Percentiles rank a stretch among this genome's conserved stretches.
These are phyloP conservation scores for Striga asiatica DNA, from an alignment of 257 asterid species.

Conservation along the genomic window DNA sequence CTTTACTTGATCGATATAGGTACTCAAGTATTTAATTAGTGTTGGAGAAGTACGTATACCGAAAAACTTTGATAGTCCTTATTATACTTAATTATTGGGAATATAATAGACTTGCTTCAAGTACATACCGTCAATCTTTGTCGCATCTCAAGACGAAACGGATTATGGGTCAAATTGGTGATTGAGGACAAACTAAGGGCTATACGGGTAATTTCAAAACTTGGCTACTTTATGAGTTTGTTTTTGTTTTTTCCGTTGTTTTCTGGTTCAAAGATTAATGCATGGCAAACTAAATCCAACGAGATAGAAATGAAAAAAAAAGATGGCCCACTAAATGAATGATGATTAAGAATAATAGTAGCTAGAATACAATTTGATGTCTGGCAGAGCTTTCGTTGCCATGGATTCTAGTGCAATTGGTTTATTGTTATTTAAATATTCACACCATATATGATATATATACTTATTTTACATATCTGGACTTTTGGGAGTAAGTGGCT, in stretches of 20 bases:
- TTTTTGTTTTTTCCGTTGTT: no score
- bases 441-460: slow-evolving; percentile 16
- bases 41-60: no score
- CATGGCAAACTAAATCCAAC: neutral
- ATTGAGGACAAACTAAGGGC: neutral
- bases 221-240: no score
- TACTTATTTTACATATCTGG: slow-evolving; percentile 26
- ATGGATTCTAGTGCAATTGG: slow-evolving; percentile 33
- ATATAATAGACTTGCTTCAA: no score
- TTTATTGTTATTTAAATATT: slow-evolving; percentile 18
- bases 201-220: neutral
- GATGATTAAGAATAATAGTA: slow-evolving; percentile 25
- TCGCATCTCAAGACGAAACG: neutral
- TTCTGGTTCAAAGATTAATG: neutral
- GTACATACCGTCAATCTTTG: no score
- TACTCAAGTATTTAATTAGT: no score
- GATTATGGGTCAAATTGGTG: neutral
- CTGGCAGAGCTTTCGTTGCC: slow-evolving; percentile 26
- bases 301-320: neutral
- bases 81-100: no score
- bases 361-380: slow-evolving; percentile 36
- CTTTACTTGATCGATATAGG: no score
- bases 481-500: slow-evolving; percentile 32
- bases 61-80: no score
- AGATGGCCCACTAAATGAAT: slow-evolving; percentile 33